Evolutionary conservation across 2,329 filamentous ascomycete genomes (phyloP).

Genomic region (Fusarium pseudograminearum): DNA sequence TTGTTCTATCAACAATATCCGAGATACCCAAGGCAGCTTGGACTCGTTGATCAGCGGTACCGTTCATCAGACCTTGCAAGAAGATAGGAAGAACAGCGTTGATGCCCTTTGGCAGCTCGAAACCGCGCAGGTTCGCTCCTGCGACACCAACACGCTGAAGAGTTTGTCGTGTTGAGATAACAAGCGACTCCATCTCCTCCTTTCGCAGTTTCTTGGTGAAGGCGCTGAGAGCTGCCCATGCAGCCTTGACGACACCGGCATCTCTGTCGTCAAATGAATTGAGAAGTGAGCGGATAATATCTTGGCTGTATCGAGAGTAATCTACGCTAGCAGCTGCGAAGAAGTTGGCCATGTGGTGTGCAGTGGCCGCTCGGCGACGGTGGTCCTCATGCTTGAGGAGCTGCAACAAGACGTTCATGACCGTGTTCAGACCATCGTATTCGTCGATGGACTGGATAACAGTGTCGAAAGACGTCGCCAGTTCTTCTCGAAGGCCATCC

Average conservation of each 20-base stretch:
- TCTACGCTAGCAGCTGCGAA: constrained; percentile 84
- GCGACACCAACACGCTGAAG: constrained; percentile 89
- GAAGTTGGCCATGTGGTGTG: constrained; percentile 85
- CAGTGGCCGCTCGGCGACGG: constrained; percentile 80
- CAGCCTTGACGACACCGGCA: constrained; percentile 83
- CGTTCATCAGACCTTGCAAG: constrained; percentile 97
- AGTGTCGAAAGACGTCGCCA: constrained; percentile 86
- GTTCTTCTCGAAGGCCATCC: constrained; percentile 76
- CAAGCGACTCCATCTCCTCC: constrained; percentile 97
- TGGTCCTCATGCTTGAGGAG: constrained; percentile 95
- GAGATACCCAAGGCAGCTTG: constrained; percentile 94
- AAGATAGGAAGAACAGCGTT: constrained; percentile 97
- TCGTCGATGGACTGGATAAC: constrained; percentile 95
- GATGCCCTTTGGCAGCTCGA: constrained; percentile 94
- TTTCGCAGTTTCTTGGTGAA: constrained; percentile 92
- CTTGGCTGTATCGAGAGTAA: constrained; percentile 95
- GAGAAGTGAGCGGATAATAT: constrained; percentile 89
- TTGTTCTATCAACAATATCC: constrained; percentile 94
- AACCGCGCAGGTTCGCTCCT: constrained; percentile 86
- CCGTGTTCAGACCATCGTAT: constrained; percentile 92
- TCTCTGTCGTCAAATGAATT: constrained; percentile 94
- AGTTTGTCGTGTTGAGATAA: constrained; percentile 85
- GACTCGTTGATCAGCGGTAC: constrained; percentile 89
- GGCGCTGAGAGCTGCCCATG: constrained; percentile 87
- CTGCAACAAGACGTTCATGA: constrained; percentile 91